Evolutionary conservation across 345 rosid genomes (phyloP), one percentile per base, ranked within the genome.

Genomic region (Sisymbrium altissimum): DNA sequence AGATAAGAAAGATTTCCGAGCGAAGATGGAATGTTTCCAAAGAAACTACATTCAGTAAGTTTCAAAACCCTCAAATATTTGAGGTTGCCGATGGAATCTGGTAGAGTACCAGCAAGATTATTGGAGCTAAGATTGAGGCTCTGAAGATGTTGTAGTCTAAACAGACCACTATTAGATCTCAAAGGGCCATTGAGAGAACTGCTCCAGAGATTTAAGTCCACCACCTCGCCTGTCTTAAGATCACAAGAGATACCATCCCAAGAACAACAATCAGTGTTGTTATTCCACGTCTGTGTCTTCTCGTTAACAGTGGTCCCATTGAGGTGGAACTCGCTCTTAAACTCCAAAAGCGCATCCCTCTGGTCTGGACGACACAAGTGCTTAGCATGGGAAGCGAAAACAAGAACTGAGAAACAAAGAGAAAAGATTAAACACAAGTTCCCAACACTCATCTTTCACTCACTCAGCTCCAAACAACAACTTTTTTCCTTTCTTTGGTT

Each of bases 1-100:
- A 83, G 71, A 56, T 68, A 25, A 0, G 79, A 29, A 9, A 83
- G 83, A 49, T 70, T 80, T 6, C 63, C 79, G 0, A 80, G 15
- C 21, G 81, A 72, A 1, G 57, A 12, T 7, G 83, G 83, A 48
- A 82, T 14, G 1, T 56, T n/a, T 9, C 85, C 80, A 19, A 6
- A 33, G 61, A 82, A 15, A 7, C 35, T 60, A 29, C 79, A 73
- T 2, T 0, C 0, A 13, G 0, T 0, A 17, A 79, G 55, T 14
- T 4, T 7, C 35, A 77, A 66, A 2, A 5, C 38, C 2, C 33
- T 48, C 62, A 79, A 14, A 18, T 39, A 12, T 0, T 60, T 55
- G 25, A 80, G 53, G 5, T 30, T 15, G 9, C 68, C 59, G 0
- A 82, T 73, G 45, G 83, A 70, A 18, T 46, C 60, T 0, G 80